A percentile compares a stretch with the other conserved stretches of the same genome.
Conservation (phyloP, 2,329 filamentous ascomycete genomes). For the Neonectria punicea region DNA sequence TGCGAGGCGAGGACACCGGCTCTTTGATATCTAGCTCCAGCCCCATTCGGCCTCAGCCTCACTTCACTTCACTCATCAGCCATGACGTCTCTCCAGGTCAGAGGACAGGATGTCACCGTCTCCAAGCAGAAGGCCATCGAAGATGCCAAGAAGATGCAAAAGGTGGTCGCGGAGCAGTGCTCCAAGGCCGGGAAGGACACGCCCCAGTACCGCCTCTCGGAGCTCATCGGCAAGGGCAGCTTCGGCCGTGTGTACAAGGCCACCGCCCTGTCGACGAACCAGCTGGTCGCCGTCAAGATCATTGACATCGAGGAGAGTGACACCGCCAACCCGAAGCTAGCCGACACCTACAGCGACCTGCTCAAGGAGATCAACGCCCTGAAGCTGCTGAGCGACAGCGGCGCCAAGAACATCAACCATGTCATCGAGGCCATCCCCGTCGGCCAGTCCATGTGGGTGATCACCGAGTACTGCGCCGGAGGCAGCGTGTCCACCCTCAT, state of each 20-base stretch:
- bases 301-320: conserved; percentile 86
- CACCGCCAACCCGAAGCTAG: conserved; percentile 70
- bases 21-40: conserved; percentile 19
- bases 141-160: conserved; percentile 77
- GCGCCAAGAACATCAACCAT: conserved; percentile 82
- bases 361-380: conserved; percentile 76
- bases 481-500: conserved; percentile 81
- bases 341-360: conserved; percentile 76
- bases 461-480: conserved; percentile 87
- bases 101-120: conserved; percentile 55
- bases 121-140: conserved; percentile 71
- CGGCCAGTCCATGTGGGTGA: conserved; percentile 85
- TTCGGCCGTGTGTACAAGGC: conserved; percentile 81
- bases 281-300: conserved; percentile 81
- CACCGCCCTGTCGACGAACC: conserved; percentile 54
- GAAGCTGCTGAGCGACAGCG: conserved; percentile 77
- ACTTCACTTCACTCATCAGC: conserved; percentile 17
- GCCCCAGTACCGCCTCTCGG: conserved; percentile 74
- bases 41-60: conserved; percentile 4
- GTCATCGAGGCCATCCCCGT: conserved; percentile 83
- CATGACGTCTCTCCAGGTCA: conserved; percentile 57
- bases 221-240: conserved; percentile 79
- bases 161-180: conserved; percentile 70
- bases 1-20: conserved; percentile 27
- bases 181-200: conserved; percentile 67